A percentile compares a stretch with the other conserved stretches of the same genome.
Evolutionary conservation across 1,284 basidiomycete genomes (phyloP).

Genomic region (Prillingera fragicola): DNA sequence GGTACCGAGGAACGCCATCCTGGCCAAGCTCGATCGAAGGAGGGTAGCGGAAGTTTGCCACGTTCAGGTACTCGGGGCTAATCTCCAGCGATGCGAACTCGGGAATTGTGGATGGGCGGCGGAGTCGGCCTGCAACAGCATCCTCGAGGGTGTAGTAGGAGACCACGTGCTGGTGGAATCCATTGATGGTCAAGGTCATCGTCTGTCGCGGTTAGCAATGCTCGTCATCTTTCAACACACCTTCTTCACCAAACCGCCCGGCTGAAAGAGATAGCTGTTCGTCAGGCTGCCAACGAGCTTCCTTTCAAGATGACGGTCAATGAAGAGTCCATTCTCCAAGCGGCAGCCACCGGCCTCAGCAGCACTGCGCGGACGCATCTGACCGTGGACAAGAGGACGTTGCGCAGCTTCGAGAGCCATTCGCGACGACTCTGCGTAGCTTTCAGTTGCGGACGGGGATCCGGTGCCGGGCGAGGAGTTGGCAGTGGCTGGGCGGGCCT

Average conservation of each 20-base stretch:
- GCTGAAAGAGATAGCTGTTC: constrained; percentile 84
- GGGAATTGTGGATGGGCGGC: constrained; percentile 79
- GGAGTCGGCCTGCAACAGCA: constrained; percentile 76
- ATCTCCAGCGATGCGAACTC: constrained; percentile 82
- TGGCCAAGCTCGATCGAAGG: constrained; percentile 77
- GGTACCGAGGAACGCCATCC: constrained; percentile 74
- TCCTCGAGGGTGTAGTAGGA: constrained; percentile 94
- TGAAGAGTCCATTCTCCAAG: constrained; percentile 18
- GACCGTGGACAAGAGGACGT: constrained; percentile 14
- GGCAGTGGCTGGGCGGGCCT: constrained; percentile 12
- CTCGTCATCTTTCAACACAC: constrained; percentile 49
- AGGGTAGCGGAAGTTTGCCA: constrained; percentile 82
- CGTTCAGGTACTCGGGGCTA: constrained; percentile 80
- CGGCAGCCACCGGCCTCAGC: constrained; percentile 20
- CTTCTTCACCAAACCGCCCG: constrained; percentile 91
- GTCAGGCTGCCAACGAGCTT: constrained; percentile 81
- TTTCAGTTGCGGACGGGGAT: constrained; percentile 5
- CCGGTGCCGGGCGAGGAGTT: constrained; percentile 13
- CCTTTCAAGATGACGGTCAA: constrained; percentile 54
- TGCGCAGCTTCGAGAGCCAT: constrained; percentile 15
- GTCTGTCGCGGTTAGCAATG: constrained; percentile 55
- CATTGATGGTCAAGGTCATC: constrained; percentile 78
- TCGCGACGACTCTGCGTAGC: constrained; percentile 17
- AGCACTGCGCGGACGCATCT: constrained; percentile 17
- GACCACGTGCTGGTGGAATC: constrained; percentile 87